These are phyloP conservation scores for Erodium moschatum DNA, from an alignment of 441 rosid genomes.

Conservation along the genomic window DNA sequence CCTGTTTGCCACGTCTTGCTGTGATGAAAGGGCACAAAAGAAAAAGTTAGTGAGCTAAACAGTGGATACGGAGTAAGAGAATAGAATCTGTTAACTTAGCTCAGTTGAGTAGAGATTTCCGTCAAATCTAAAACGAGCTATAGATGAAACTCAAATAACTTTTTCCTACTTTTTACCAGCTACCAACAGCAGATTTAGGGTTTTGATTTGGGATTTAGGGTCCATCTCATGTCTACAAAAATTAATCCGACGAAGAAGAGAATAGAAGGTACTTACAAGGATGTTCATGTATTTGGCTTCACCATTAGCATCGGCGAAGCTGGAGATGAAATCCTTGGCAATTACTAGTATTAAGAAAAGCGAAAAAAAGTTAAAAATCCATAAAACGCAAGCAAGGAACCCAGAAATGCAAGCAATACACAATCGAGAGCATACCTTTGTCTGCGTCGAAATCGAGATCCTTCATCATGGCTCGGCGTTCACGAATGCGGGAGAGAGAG, in stretches of 20 bases:
- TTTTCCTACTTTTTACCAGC: neutral
- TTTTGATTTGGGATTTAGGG: conserved; percentile 9
- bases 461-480: conserved; percentile 34
- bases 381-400: neutral
- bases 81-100: neutral
- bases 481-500: neutral
- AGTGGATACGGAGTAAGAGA: neutral
- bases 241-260: neutral
- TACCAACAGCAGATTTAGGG: conserved; percentile 18
- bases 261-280: conserved; percentile 47
- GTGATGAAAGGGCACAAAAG: conserved; percentile 16
- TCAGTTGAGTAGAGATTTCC: neutral
- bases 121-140: neutral
- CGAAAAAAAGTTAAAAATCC: neutral
- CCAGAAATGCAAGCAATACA: neutral
- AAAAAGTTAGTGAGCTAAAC: neutral
- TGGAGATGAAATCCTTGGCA: conserved; percentile 74
- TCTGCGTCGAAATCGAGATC: conserved; percentile 50
- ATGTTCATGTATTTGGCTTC: conserved; percentile 69
- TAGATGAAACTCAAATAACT: neutral
- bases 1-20: conserved; percentile 88
- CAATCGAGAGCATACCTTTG: conserved; percentile 34
- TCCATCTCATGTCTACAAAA: neutral
- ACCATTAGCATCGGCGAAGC: conserved; percentile 59
- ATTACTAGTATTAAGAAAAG: conserved; percentile 27